These are phyloP conservation scores for Fusarium lyarnte DNA, from an alignment of 2,329 filamentous ascomycete species.

Conservation along the genomic window DNA sequence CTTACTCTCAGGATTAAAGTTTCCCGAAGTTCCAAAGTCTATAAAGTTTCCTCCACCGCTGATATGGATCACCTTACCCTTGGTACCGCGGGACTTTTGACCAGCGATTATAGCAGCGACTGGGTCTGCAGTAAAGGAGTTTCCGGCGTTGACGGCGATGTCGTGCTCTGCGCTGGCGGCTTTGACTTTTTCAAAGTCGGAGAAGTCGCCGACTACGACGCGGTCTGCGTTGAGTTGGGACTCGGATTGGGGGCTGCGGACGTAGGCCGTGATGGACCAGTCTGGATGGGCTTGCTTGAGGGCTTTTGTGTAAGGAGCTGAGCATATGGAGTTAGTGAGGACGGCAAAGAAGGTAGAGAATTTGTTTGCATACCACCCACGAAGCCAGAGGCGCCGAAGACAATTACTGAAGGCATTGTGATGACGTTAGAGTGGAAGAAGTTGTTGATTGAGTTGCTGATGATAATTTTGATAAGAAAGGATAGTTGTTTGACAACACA, in stretches of 20 bases:
- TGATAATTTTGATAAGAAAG: not conserved
- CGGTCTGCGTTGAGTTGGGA: not conserved
- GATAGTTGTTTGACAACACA: fast-evolving
- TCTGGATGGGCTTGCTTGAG: slow-evolving; percentile 15
- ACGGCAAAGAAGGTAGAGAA: fast-evolving
- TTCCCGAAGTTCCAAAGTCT: slow-evolving; percentile 9
- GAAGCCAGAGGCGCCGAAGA: slow-evolving; percentile 18
- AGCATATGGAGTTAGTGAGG: fast-evolving
- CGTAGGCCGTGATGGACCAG: slow-evolving; percentile 5
- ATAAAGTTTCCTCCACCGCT: slow-evolving; percentile 10
- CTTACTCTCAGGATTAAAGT: not conserved
- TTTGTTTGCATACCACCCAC: not conserved
- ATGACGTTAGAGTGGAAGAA: too few relatives aligned
- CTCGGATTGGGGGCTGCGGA: not conserved
- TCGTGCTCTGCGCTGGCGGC: not conserved
- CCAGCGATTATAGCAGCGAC: slow-evolving; percentile 6
- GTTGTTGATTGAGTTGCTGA: not conserved
- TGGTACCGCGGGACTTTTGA: not conserved
- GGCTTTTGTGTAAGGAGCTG: not conserved
- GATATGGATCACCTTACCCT: not conserved
- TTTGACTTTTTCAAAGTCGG: slow-evolving; percentile 4
- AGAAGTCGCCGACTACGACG: not conserved
- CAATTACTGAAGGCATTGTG: slow-evolving; percentile 9
- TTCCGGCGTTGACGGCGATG: slow-evolving; percentile 8
- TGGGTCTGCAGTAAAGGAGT: not conserved